phyloP scores from a whole-genome alignment of 345 rosid genomes.

The Murraya koenigii region DNA sequence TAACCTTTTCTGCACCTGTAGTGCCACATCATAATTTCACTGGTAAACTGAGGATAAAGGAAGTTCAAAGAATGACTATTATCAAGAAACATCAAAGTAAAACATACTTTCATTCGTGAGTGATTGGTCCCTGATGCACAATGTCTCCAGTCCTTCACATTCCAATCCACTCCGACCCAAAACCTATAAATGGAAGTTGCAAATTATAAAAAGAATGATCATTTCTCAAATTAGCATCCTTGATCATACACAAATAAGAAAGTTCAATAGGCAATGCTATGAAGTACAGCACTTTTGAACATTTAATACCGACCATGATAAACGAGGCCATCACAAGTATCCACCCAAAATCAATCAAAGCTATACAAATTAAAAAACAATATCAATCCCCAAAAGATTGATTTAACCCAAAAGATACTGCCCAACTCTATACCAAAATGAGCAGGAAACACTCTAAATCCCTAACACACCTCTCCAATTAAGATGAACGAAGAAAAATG shows the following conservation, averaged over 20 bases:
- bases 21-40: constrained; percentile 8
- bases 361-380: too few relatives aligned
- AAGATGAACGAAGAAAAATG: too few relatives aligned
- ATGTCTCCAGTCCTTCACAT: constrained; percentile 65
- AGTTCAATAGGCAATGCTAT: neutral
- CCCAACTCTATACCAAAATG: too few relatives aligned
- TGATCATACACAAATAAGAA: constrained; percentile 12
- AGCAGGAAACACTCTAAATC: too few relatives aligned
- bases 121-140: constrained; percentile 73
- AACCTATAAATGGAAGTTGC: constrained; percentile 44
- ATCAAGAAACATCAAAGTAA: constrained; percentile 11
- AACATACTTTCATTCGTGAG: constrained; percentile 72
- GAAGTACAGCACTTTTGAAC: neutral
- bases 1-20: constrained; percentile 80
- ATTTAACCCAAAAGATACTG: too few relatives aligned
- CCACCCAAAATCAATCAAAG: too few relatives aligned
- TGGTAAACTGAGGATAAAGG: neutral
- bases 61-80: neutral
- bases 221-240: constrained; percentile 9
- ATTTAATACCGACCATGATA: neutral
- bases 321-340: neutral
- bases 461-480: too few relatives aligned
- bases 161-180: constrained; percentile 62
- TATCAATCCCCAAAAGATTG: too few relatives aligned
- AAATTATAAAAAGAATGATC: constrained; percentile 1